Conservation (phyloP, 148 eudicot genomes). For the Fagopyrum tataricum region DNA sequence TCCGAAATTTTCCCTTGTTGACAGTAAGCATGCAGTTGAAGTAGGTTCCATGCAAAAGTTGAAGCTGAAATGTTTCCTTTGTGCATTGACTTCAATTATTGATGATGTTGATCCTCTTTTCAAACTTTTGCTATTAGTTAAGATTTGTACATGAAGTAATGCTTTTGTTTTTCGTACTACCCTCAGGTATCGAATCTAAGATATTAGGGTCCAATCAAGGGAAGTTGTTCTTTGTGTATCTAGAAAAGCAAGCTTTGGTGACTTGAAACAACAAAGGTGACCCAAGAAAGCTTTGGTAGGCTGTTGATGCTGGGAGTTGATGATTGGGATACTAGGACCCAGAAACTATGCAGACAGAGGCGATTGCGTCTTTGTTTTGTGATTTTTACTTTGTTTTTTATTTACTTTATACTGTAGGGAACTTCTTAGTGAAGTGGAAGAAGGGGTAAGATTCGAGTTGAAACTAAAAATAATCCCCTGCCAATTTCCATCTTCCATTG, state of each 20-base stretch:
- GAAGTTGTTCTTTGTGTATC: neutral
- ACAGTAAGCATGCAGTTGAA: neutral
- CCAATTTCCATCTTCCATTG: neutral
- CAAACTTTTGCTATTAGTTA: neutral
- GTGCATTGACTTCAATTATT: neutral
- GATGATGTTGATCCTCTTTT: neutral
- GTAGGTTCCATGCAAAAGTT: neutral
- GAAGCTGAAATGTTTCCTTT: neutral
- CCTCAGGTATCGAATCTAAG: neutral
- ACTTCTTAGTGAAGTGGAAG: neutral
- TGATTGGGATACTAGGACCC: neutral
- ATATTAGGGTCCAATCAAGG: neutral
- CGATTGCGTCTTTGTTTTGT: neutral
- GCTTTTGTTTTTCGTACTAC: neutral
- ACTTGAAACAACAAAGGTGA: too few species aligned
- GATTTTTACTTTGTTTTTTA: neutral
- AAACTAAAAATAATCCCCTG: neutral
- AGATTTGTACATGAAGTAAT: neutral
- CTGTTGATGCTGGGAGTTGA: neutral
- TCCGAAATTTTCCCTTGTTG: neutral
- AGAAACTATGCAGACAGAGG: neutral
- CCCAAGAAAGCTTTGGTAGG: neutral
- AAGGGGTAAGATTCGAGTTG: neutral
- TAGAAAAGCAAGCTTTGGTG: neutral
- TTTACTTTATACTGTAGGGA: neutral